Base-by-base conservation (phyloP, 768 basidiomycete species). In the Termitomyces sp. region DNA sequence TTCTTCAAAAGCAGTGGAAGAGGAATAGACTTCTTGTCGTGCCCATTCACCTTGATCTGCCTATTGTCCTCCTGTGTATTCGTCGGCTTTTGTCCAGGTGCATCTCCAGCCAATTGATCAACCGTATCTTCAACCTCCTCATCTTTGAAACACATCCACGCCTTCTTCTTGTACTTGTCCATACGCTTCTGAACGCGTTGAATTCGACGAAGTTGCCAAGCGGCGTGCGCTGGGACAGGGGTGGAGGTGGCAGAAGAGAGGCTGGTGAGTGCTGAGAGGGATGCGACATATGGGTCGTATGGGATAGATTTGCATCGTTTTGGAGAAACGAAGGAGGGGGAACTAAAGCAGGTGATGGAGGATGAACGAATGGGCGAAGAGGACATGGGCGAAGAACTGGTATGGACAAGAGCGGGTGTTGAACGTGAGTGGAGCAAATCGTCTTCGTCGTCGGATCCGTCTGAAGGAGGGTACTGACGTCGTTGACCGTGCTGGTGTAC, bases 151-250 rank as follows among this genome's bases (percentile, higher is more conserved):
- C 69, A 71, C 65, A 75, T 65, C 70, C 71, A 75, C 40, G 64
- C 68, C 46, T 65, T 68, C 62, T 67, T 74, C 67, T 74, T 76
- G 65, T 68, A 68, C 66, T 66, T 74, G 55, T 71, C 67, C 64
- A 76, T 72, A 57, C 76, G 72, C 69, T 67, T 66, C 62, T 67
- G 67, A 7, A 73, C 55, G 46, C 71, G 71, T 42, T 69, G 68
- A 20, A 78, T 65, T 29, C 78, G 71, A 54, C 76, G 73, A 45
- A 70, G 72, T 59, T 77, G 72, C 49, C 68, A 69, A 29, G 56
- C 49, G 5, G 72, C 71, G 46, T 71, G 71, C 7, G 72, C 72
- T n/a, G 81, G 81, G 7, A 78, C 77, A 12, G 68, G 68, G 3
- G 66, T 68, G 40, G 56, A 63, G 32, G 57, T 40, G 12, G 59